Evolutionary conservation across 2,329 filamentous ascomycete genomes (phyloP), one percentile per base, ranked within the genome.

Genomic region (Aspergillus tubingensis): DNA sequence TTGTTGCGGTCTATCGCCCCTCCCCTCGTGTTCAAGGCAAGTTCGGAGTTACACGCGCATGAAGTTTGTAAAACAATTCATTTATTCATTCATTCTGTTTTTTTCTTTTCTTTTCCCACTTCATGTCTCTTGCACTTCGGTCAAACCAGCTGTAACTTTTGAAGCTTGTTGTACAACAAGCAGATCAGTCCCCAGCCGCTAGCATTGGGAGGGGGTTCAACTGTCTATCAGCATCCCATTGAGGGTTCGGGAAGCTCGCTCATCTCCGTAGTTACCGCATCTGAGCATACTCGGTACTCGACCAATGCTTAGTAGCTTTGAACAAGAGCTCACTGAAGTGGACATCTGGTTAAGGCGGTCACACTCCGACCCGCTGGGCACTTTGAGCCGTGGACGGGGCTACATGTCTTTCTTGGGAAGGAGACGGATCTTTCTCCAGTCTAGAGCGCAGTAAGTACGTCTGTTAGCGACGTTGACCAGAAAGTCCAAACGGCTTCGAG

Each of bases 11-110:
- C 25, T n/a, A 30, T 30, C 25, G 47, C 15, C 15, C 25, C 47
- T 41, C 59, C 54, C 59, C 59, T 61, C 54, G 50, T 58, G 59
- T 61, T 61, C 54, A 61, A 50, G 21, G 47, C 47, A 30, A 53
- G 25, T 17, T 41, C 17, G 39, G 56, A 21, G 47, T n/a, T 49
- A 48, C 23, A 23, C 44, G 21, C 44, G n/a, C 47, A 49, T 49
- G 21, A 17, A n/a, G 25, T 17, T 49, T 49, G 47, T 49, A 30
- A 13, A 10, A 32, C 7, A 10, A 32, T 32, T 32, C 3, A 10
- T 32, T 32, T 32, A 32, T 32, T 32, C 1, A 10, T 11, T 32
- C 30, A 27, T 11, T 30, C 8, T 30, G 8, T 30, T 30, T 30
- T 30, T 23, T 23, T 23, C 3, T 5, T 32, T 32, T 5, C 30